Conservation (phyloP, 306 rosid species). For the Coriaria nepalensis region DNA sequence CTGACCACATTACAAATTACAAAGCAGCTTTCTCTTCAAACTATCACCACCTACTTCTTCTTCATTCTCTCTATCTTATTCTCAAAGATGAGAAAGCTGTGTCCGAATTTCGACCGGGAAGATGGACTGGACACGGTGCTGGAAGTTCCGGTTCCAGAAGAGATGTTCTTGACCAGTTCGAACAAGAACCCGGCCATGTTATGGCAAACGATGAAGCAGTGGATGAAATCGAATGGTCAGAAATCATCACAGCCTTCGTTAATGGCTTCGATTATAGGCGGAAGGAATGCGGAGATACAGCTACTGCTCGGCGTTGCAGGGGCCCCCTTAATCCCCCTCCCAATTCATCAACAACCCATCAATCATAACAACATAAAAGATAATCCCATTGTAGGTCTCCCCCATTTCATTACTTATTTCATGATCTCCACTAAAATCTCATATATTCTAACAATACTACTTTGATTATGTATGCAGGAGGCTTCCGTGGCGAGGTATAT, state of each 20-base stretch:
- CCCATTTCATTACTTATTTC: neutral
- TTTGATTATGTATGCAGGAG: conserved; percentile 27
- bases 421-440: neutral
- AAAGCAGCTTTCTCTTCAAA: too few species aligned
- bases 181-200: conserved; percentile 34
- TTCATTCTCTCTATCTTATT: neutral
- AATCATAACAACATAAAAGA: conserved; percentile 36
- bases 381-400: conserved; percentile 48
- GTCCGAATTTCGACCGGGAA: conserved; percentile 67
- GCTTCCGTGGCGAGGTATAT: conserved; percentile 57
- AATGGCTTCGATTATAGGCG: too few species aligned
- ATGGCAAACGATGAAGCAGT: conserved; percentile 60
- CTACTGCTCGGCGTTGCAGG: conserved; percentile 2
- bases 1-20: too few species aligned
- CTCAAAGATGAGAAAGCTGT: conserved; percentile 49
- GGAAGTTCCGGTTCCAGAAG: conserved; percentile 72
- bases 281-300: too few species aligned
- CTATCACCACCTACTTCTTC: neutral
- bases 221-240: conserved; percentile 29
- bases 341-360: neutral
- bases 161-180: conserved; percentile 19
- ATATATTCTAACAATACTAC: neutral
- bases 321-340: neutral
- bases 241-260: too few species aligned
- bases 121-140: conserved; percentile 76